Base-by-base conservation (phyloP, 805 yeast species). In the Komagataella populi region DNA sequence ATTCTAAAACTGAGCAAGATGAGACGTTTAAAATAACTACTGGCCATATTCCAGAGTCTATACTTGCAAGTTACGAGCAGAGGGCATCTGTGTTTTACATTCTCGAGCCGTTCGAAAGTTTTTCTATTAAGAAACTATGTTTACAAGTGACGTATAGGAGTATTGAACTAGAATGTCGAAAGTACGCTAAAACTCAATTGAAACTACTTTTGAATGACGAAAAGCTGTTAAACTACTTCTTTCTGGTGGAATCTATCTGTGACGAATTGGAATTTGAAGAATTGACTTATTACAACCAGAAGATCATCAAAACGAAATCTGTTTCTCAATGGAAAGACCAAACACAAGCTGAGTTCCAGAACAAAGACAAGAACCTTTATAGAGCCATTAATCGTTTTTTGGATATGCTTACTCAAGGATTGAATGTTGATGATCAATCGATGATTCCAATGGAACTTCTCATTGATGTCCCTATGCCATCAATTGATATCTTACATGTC, bases 41-140 rank as follows among this genome's bases (percentile, higher is more conserved):
- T 55, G 53, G 53, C 73, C 67, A 44, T 23, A 61, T 48, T 53
- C 71, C 75, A 6, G 52, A 54, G 49, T 57, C 62, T 51, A 52
- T 77, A 6, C 65, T 84, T 18, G 83, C 86, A 0, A 79, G 76
- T 59, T 77, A 77, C 6, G 89, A 83, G n/a, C 90, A 85, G 54
- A 84, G 88, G 0, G 79, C 81, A 0, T 74, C 78, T 2, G 76
- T 73, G 48, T 78, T 83, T 53, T 87, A 77, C 64, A 70, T 73
- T 51, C 71, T 85, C n/a, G 60, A 65, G 44, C 48, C 60, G 51
- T 45, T 63, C 49, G 51, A 50, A 4, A 51, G 14, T 30, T 30
- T 12, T 30, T 30, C 39, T 10, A 14, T 30, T 30, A 12, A 30
- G 14, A 30, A 30, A 10, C 64, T 81, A 49, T 66, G 65, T 10